Base-by-base conservation (phyloP, 2,329 filamentous ascomycete species). In the Colletotrichum sp. region DNA sequence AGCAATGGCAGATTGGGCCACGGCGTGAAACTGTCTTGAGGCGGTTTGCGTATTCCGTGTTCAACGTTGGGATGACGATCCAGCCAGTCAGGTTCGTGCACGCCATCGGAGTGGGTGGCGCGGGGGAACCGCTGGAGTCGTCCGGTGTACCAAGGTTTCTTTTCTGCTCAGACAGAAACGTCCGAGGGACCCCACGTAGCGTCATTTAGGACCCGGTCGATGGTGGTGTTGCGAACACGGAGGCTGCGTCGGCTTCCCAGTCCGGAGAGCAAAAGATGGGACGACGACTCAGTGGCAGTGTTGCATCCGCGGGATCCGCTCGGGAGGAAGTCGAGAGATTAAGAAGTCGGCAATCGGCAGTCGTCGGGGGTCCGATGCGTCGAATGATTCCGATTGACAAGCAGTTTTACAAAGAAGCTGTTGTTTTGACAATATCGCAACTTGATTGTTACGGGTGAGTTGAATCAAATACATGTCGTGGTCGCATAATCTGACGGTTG, bases 81-180 rank as follows among this genome's bases (percentile, higher is more conserved):
- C 24, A n/a, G n/a, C 66, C 64, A 68, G n/a, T 70, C 15, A 58
- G 26, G 58, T 58, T 32, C 18, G 56, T 18, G 32, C 18, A 73
- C n/a, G 13, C 15, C 13, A 30, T 48, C 21, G 21, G 43, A 34
- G 58, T 56, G 21, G 43, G 26, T 36, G 52, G 10, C 24, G 16
- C 66, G 56, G 71, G 56, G 38, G 32, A 70, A 73, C 71, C 21
- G 28, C 43, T 58, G 71, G 66, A 64, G 71, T 64, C 43, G 66
- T 70, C 71, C 71, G 71, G 66, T 56, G 9, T 70, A 21, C 71
- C 38, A 65, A 66, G 71, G 69, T 65, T 30, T 15, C 16, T 70
- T 70, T 24, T 15, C 12, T 21, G 48, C 52, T 13, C 32, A 60
- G 52, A 67, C 62, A 28, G 12, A n/a, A 8, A 34, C 8, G 55